Percentiles rank a stretch among this genome's conserved stretches.
Conservation (phyloP, 208 protist genomes). For the Leishmania tarentolae region DNA sequence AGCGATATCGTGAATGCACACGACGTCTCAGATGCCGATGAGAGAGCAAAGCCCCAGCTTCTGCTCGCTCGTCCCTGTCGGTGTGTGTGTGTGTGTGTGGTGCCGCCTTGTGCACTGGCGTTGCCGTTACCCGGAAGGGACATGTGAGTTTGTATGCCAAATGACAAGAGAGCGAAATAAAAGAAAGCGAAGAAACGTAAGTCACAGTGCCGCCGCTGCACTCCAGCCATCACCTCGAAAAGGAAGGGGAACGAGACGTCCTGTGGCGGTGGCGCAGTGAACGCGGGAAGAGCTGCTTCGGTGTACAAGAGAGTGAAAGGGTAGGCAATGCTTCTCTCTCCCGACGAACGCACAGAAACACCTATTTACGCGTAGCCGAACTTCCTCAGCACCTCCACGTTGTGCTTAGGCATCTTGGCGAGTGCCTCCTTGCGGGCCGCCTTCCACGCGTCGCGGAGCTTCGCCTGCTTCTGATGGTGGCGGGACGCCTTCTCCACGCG, state of each 20-base stretch:
- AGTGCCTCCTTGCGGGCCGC: conserved; percentile 73
- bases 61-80: neutral
- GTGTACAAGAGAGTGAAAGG: neutral
- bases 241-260: neutral
- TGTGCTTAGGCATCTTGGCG: conserved; percentile 81
- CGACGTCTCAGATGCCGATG: neutral
- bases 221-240: neutral
- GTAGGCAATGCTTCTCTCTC: neutral
- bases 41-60: neutral
- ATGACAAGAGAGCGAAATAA: conserved; percentile 35
- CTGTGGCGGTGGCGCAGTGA: neutral
- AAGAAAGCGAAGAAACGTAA: conserved; percentile 2
- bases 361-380: conserved; percentile 81
- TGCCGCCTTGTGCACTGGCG: no score
- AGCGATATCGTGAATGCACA: neutral
- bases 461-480: conserved; percentile 74
- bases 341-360: neutral
- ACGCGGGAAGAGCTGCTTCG: conserved; percentile 10
- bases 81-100: neutral
- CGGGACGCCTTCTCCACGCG: conserved; percentile 73
- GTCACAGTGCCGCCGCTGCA: neutral
- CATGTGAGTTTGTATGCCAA: conserved; percentile 3
- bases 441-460: conserved; percentile 71
- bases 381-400: conserved; percentile 90
- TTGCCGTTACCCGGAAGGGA: neutral